Evolutionary conservation across 2,329 filamentous ascomycete genomes (phyloP), one percentile per base, ranked within the genome.

Genomic region (Lachnellula willkommii): DNA sequence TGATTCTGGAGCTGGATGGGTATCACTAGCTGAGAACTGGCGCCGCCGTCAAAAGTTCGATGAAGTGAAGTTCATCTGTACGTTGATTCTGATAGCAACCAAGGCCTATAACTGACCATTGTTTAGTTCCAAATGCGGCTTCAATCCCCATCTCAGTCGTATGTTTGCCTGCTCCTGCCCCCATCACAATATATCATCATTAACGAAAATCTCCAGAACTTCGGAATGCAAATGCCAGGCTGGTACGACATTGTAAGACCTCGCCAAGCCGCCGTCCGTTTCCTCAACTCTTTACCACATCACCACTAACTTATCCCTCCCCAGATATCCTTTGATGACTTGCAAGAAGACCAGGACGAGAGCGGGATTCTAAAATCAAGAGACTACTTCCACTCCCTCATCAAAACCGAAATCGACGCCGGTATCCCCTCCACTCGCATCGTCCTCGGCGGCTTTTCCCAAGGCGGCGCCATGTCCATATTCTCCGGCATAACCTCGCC

Each of bases 381-480:
- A 65, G 81, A 83, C 43, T 90, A 91, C 74, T 83, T 97, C 72
- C 86, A 91, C 73, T 74, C 75, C 40, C 80, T 97, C 52, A 89
- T 97, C 71, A 83, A 90, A 68, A 76, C 83, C 59, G 90, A 96
- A 74, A 83, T 95, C 53, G 82, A 87, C 54, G 81, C 85, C 53
- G 91, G 91, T 57, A 94, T 96, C 63, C 83, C 89, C 1, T 78
- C 90, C 0, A 83, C 89, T 56, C 87, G 92, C 52, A 91, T 99
- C 67, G 83, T 97, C 17, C 74, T 97, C 6, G 93, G 89, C 36
- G 89, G 89, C 42, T 94, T 93, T 77, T 89, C 84, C 24, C 84
- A 97, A 73, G 93, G 93, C 57, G 93, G 90, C 52, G 91, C 91
- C 55, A 90, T 96, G 79, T 84, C 90, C 20, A 73, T 97, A 40